A percentile compares a stretch with the other conserved stretches of the same genome.
phyloP scores from a whole-genome alignment of 192 early-diverging fungal species.

The Funneliformis mosseae region DNA sequence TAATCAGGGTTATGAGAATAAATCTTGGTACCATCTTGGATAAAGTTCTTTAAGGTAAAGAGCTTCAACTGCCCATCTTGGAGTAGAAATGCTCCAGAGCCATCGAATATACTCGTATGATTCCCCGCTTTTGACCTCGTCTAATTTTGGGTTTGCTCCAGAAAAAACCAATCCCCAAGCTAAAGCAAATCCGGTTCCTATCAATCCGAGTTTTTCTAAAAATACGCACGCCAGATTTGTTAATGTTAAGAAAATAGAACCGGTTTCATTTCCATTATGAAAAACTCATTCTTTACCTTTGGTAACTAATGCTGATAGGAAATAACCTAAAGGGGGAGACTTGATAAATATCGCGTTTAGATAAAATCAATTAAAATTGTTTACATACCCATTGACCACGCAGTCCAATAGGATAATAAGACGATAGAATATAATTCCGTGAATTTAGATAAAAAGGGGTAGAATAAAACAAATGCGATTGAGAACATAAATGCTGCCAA shows the following conservation, averaged over 20 bases:
- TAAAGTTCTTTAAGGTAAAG: conserved; percentile 57
- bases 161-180: conserved; percentile 62
- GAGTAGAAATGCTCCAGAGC: conserved; percentile 63
- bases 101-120: conserved; percentile 45
- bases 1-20: no score
- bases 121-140: conserved; percentile 40
- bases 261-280: background rate
- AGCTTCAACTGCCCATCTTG: conserved; percentile 65
- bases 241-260: no score
- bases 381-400: conserved; percentile 51
- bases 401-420: conserved; percentile 52
- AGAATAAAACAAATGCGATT: conserved; percentile 60
- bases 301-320: conserved; percentile 52
- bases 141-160: conserved; percentile 58
- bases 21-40: conserved; percentile 37
- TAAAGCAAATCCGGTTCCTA: conserved; percentile 62
- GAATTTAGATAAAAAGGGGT: conserved; percentile 44
- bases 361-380: background rate
- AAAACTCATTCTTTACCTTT: background rate
- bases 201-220: conserved; percentile 44
- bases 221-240: background rate
- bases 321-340: conserved; percentile 43
- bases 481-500: conserved; percentile 61
- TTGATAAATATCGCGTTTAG: background rate
- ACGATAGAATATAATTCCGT: conserved; percentile 47